A percentile compares a stretch with the other conserved stretches of the same genome.
These are phyloP conservation scores for Solanum virginianum DNA, from an alignment of 257 asterid genomes.

Conservation along the genomic window DNA sequence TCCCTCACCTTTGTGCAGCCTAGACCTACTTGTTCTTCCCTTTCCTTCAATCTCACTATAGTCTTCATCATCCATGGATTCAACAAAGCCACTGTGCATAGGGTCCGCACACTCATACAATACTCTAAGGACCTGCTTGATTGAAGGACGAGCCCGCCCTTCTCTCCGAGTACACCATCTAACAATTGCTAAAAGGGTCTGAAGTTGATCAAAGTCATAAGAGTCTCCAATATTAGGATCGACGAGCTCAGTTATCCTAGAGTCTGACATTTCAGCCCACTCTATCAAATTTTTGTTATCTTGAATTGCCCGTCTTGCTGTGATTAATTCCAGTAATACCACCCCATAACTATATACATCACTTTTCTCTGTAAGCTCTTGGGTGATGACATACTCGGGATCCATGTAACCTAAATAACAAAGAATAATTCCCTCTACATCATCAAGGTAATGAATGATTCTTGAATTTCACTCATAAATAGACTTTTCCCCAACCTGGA, in stretches of 20 bases:
- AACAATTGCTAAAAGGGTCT: slow-evolving; percentile 36
- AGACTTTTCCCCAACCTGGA: slow-evolving; percentile 44
- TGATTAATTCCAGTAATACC: slow-evolving; percentile 60
- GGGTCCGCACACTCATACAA: slow-evolving; percentile 71
- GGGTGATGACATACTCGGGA: slow-evolving; percentile 75
- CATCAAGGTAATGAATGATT: not conserved
- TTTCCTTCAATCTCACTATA: slow-evolving; percentile 27
- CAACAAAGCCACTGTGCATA: slow-evolving; percentile 55
- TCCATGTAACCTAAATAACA: slow-evolving; percentile 67
- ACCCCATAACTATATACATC: slow-evolving; percentile 84
- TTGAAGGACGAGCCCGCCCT: slow-evolving; percentile 73
- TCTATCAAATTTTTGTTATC: slow-evolving; percentile 74
- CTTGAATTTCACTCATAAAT: not conserved
- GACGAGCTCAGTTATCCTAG: slow-evolving; percentile 47
- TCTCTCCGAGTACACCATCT: slow-evolving; percentile 83
- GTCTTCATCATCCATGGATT: slow-evolving; percentile 62
- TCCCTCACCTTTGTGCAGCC: slow-evolving; percentile 19
- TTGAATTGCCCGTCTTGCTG: slow-evolving; percentile 71
- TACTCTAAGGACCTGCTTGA: slow-evolving; percentile 81
- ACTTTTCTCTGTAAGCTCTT: slow-evolving; percentile 87
- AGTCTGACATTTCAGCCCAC: slow-evolving; percentile 62
- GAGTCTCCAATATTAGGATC: slow-evolving; percentile 59
- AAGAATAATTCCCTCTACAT: not conserved
- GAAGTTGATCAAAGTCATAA: slow-evolving; percentile 69
- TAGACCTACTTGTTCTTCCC: slow-evolving; percentile 51